phyloP scores from a whole-genome alignment of 2,329 filamentous ascomycete species.

The Fusarium sp. region DNA sequence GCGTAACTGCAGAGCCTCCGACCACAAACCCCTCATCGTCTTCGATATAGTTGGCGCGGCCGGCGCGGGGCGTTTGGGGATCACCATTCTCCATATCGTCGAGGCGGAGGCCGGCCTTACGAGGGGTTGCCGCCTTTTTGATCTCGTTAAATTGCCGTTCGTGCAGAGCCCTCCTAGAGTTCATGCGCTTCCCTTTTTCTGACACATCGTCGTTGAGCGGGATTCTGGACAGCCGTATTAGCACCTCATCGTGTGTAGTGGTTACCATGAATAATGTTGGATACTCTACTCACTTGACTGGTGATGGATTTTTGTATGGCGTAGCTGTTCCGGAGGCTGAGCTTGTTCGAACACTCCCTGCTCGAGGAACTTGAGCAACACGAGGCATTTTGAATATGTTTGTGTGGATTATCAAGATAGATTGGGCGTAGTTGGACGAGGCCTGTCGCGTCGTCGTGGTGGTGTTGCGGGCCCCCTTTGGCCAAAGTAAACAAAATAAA shows the following conservation, averaged over 20 bases:
- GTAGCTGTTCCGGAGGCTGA: slow-evolving; percentile 63
- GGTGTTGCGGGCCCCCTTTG: slow-evolving; percentile 45
- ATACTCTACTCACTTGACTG: slow-evolving; percentile 63
- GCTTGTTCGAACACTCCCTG: slow-evolving; percentile 61
- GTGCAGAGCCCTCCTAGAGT: slow-evolving; percentile 88
- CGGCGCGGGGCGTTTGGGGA: slow-evolving; percentile 64
- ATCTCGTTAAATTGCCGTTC: slow-evolving; percentile 94
- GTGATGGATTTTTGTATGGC: slow-evolving; percentile 69
- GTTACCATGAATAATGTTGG: slow-evolving; percentile 21
- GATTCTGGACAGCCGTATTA: slow-evolving; percentile 69
- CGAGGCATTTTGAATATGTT: slow-evolving; percentile 64
- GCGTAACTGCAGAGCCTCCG: slow-evolving; percentile 83
- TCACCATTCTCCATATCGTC: slow-evolving; percentile 71
- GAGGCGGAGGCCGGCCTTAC: slow-evolving; percentile 72
- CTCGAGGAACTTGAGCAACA: slow-evolving; percentile 67
- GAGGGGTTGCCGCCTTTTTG: slow-evolving; percentile 76
- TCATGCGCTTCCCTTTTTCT: slow-evolving; percentile 89
- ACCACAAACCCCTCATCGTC: slow-evolving; percentile 74
- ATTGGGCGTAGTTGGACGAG: slow-evolving; percentile 38
- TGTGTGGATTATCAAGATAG: slow-evolving; percentile 35
- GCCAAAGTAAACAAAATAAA: slow-evolving; percentile 52
- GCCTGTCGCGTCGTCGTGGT: slow-evolving; percentile 49
- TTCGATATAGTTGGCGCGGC: slow-evolving; percentile 55
- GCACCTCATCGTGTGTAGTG: slow-evolving; percentile 6
- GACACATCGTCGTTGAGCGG: slow-evolving; percentile 95